These are phyloP conservation scores for Naegleria fowleri DNA, from an alignment of 208 protist species.

Conservation along the genomic window DNA sequence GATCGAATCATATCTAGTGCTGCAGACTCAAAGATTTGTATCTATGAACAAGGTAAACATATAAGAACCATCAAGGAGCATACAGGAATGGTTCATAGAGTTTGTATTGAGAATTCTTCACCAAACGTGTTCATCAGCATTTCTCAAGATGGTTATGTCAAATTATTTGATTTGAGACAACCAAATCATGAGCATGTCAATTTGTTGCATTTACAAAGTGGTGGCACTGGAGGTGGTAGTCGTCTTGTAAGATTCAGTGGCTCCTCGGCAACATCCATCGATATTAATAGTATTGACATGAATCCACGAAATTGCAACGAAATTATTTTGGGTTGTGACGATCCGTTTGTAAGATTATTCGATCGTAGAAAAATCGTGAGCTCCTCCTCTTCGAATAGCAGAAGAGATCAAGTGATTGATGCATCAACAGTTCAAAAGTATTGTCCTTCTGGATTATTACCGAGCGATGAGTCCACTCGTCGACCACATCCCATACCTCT, in stretches of 20 bases:
- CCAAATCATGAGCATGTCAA: background rate
- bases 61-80: background rate
- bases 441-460: background rate
- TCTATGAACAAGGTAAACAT: background rate
- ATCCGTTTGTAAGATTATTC: background rate
- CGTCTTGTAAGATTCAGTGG: too few species aligned
- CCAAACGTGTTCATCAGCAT: background rate
- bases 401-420: too few species aligned
- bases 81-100: background rate
- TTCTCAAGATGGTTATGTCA: background rate
- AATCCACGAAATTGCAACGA: background rate
- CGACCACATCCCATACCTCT: background rate
- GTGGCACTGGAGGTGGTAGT: background rate
- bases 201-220: too few species aligned
- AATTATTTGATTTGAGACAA: constrained; percentile 4
- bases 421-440: background rate
- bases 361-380: constrained; percentile 4
- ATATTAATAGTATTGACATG: background rate
- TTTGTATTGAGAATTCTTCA: background rate
- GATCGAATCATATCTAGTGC: background rate
- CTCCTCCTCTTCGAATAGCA: background rate
- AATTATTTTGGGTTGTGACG: background rate
- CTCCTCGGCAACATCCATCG: background rate
- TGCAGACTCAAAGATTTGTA: background rate
- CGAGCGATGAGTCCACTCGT: background rate